These are phyloP conservation scores for Yarrowia phangngaensis DNA, from an alignment of 805 yeast genomes.

Conservation along the genomic window DNA sequence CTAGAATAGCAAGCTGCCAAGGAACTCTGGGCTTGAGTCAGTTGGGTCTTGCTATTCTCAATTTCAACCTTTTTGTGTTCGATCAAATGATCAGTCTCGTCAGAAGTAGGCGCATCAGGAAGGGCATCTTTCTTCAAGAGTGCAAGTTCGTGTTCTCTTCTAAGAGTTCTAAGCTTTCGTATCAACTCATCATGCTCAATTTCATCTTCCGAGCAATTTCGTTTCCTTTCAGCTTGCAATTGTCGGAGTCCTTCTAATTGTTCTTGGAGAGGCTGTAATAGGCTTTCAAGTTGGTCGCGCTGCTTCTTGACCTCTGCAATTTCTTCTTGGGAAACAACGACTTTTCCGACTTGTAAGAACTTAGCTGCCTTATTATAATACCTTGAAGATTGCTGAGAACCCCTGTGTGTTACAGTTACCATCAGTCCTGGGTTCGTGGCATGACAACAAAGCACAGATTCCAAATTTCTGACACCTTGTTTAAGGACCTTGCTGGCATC, in stretches of 20 bases:
- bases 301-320: not conserved
- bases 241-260: not conserved
- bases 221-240: too few relatives aligned
- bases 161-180: too few relatives aligned
- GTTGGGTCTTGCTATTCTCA: not conserved
- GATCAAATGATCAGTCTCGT: slow-evolving; percentile 8
- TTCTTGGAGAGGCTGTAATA: not conserved
- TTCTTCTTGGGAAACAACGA: not conserved
- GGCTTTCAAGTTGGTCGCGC: not conserved
- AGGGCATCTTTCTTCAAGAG: not conserved
- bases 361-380: too few relatives aligned
- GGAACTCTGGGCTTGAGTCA: not conserved
- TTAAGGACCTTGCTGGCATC: not conserved
- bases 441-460: not conserved
- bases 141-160: not conserved
- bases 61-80: not conserved
- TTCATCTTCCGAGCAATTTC: too few relatives aligned
- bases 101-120: slow-evolving; percentile 13
- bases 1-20: not conserved
- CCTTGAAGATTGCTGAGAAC: too few relatives aligned
- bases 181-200: too few relatives aligned
- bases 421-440: too few relatives aligned
- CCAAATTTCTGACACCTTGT: not conserved
- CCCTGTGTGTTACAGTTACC: too few relatives aligned
- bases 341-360: slow-evolving; percentile 3